Percentiles rank a stretch among this genome's conserved stretches.
phyloP scores from a whole-genome alignment of 2,329 filamentous ascomycete genomes.

The Escovopsis sp. region DNA sequence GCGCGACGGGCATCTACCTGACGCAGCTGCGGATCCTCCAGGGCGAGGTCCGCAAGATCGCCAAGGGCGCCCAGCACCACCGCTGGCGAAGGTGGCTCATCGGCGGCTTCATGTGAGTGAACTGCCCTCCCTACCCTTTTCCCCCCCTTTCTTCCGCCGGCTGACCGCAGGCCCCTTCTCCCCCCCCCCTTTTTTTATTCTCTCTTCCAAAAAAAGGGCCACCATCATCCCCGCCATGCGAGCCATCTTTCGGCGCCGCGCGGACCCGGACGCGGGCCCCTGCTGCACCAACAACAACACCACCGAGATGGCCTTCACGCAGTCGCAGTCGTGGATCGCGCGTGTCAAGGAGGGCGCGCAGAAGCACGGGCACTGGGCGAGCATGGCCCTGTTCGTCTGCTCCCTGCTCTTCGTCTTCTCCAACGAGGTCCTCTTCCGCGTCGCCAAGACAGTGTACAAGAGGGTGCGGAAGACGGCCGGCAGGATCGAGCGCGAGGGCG shows the following conservation, averaged over 20 bases:
- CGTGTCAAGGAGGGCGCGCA: slow-evolving; percentile 33
- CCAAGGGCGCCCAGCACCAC: slow-evolving; percentile 29
- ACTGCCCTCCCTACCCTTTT: background rate
- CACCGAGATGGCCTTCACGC: slow-evolving; percentile 41
- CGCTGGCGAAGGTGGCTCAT: slow-evolving; percentile 39
- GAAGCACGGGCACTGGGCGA: slow-evolving; percentile 29
- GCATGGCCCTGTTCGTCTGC: slow-evolving; percentile 39
- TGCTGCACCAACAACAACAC: slow-evolving; percentile 26
- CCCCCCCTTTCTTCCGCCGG: no score
- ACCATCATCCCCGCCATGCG: slow-evolving; percentile 38
- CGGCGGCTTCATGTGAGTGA: slow-evolving; percentile 35
- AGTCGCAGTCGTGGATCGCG: slow-evolving; percentile 33
- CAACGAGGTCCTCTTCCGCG: slow-evolving; percentile 41
- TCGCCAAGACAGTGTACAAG: slow-evolving; percentile 36
- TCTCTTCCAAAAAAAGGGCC: slow-evolving; percentile 20
- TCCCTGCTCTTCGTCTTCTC: slow-evolving; percentile 43
- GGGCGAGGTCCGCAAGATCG: slow-evolving; percentile 27
- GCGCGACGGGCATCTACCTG: slow-evolving; percentile 28
- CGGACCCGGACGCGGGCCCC: slow-evolving; percentile 20
- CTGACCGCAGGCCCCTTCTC: no score
- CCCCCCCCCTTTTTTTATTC: no score
- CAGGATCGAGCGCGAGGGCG: slow-evolving; percentile 34
- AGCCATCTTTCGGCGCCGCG: slow-evolving; percentile 32
- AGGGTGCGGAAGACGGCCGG: slow-evolving; percentile 32
- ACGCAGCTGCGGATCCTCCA: slow-evolving; percentile 30